Base-by-base conservation (phyloP, 345 rosid genomes). In the Durio zibethinus region DNA sequence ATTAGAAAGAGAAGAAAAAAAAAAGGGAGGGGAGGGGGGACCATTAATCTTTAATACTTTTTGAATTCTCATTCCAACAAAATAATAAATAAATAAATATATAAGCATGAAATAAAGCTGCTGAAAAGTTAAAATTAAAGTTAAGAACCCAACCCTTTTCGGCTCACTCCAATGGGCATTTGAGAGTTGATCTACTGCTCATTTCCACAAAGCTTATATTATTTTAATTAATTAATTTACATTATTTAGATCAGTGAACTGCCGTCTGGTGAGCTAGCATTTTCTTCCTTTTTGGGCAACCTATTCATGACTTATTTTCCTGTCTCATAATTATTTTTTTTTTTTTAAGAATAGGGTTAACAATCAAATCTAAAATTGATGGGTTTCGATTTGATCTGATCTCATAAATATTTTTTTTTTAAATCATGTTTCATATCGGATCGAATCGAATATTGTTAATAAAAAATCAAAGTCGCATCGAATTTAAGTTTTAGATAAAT, bases 61-160 rank as follows among this genome's bases (percentile, higher is more conserved):
- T 50, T 50, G 21, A 71, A 29, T 50, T 50, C 25, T 50, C 7
- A 10, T 27, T 47, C 33, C 8, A 5, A 1, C 48, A 12, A 12
- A 71, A 25, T 9, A 18, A 31, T 10, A 5, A 11, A 31, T 14
- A 18, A 15, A 14, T 48, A 48, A 6, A 40, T 50, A 18, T n/a
- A 67, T 52, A 72, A 71, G 75, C 75, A 72, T 72, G 75, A 50
- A 52, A 72, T 70, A 70, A 52, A 71, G 42, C 53, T 5, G 38
- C 23, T 43, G 40, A 31, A 72, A 33, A 29, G 60, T 72, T 72
- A 52, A 16, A 52, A 8, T 72, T 72, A 72, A 72, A 52, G 75
- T 72, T 48, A 52, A 10, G 53, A 72, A 72, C 25, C 36, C 8
- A 48, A 7, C 36, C 73, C 56, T 69, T 45, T 69, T 47, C 23